Conservation (phyloP, 306 rosid species). For the Glycine latifolia region DNA sequence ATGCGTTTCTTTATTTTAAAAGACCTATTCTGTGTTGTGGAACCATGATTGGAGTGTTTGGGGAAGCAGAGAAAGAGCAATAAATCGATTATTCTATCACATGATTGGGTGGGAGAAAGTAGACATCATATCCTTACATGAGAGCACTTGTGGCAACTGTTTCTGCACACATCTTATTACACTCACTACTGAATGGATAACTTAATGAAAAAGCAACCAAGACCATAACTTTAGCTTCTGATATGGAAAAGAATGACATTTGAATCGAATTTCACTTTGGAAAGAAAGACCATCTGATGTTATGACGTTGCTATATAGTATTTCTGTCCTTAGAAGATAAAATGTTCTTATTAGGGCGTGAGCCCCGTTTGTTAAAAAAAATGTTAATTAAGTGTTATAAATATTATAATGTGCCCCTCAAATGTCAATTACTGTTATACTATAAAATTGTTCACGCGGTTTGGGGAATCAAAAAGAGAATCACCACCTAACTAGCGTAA, state of each 20-base stretch:
- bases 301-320: not conserved
- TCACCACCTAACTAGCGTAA: slow-evolving; percentile 59
- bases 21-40: not conserved
- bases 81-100: slow-evolving; percentile 32
- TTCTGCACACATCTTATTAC: slow-evolving; percentile 7
- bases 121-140: slow-evolving; percentile 4
- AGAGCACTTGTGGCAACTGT: slow-evolving; percentile 21
- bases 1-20: not conserved
- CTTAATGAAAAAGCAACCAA: not conserved
- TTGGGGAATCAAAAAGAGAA: slow-evolving; percentile 63
- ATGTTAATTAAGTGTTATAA: too few relatives aligned
- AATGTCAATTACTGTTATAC: too few relatives aligned
- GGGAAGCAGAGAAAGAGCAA: slow-evolving; percentile 6
- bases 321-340: not conserved
- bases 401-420: too few relatives aligned
- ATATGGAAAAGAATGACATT: not conserved
- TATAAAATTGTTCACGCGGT: slow-evolving; percentile 60
- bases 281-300: too few relatives aligned
- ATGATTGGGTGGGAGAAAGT: slow-evolving; percentile 27
- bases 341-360: not conserved
- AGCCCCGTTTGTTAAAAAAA: not conserved
- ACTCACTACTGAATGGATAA: not conserved
- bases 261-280: not conserved
- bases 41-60: slow-evolving; percentile 13
- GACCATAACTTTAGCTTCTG: not conserved